A percentile compares a stretch with the other conserved stretches of the same genome.
phyloP scores from a whole-genome alignment of 1,284 basidiomycete species.

The Ceratobasidium sp. region DNA sequence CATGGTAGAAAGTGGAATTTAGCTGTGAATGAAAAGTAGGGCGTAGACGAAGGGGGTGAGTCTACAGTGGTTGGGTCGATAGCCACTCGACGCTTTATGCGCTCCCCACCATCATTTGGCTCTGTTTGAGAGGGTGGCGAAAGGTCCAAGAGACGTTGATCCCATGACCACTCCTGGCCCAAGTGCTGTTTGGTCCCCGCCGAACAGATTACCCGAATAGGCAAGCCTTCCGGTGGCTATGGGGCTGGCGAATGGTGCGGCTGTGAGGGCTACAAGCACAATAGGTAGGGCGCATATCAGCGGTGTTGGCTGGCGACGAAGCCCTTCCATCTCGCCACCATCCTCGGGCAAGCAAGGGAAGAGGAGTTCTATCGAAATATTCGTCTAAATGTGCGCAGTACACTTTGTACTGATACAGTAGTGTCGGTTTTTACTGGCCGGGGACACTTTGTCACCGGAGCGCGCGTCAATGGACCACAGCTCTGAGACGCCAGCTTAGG shows the following conservation, averaged over 20 bases:
- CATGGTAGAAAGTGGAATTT: neutral
- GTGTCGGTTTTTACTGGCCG: neutral
- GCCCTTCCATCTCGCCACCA: no score
- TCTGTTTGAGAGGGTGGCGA: slow-evolving; percentile 2
- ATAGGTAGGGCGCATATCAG: neutral
- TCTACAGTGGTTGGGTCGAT: neutral
- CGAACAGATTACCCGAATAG: neutral
- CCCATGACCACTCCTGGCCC: neutral
- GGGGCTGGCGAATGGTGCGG: neutral
- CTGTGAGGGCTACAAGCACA: neutral
- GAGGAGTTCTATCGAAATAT: neutral
- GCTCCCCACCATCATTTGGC: neutral
- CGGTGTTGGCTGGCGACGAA: neutral
- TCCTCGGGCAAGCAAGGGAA: neutral
- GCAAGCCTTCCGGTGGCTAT: neutral
- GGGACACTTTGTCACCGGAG: no score
- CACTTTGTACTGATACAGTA: neutral
- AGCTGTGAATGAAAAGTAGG: neutral
- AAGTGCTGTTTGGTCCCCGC: neutral
- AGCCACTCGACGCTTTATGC: slow-evolving; percentile 17
- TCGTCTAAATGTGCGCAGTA: neutral
- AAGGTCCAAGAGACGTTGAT: neutral
- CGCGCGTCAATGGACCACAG: no score
- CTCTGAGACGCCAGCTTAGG: neutral
- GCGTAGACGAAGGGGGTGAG: neutral